Base-by-base conservation (phyloP, 208 protist genomes). In the Trypanosoma melophagium region DNA sequence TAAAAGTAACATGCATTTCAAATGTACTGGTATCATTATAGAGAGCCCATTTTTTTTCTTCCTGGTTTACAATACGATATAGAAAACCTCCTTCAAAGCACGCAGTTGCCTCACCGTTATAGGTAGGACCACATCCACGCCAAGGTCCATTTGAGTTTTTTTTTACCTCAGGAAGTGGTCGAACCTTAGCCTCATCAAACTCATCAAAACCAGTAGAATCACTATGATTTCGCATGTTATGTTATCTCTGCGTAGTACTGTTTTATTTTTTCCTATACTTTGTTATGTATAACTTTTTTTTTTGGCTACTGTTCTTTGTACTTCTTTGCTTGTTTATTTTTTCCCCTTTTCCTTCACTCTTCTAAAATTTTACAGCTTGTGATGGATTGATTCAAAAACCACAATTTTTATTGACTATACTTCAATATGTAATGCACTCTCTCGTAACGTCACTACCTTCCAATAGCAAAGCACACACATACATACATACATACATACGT, bases 21-120 rank as follows among this genome's bases (percentile, higher is more conserved):
- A 79, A 92, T 51, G 81, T 73, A 59, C 77, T 79, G 21, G 89
- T 94, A 71, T 94, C 89, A 51, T 94, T 94, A 74, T 90, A 92
- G 53, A 89, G 85, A 71, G 81, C 83, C 85, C 84, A 92, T 53
- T 71, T 85, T 19, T 77, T 62, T 19, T 80, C 74, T 45, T 83
- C 73, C 12, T 55, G 35, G 42, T 77, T 71, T 7, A 85, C 69
- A 54, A 93, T 74, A 51, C 83, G 78, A 70, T 81, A 93, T 54
- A 90, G 70, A 38, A 70, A 70, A 16, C 84, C 83, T 17, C 79
- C 65, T n/a, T 81, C 54, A 63, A 92, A 92, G 66, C 80, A 87
- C 14, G 74, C 69, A 14, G 77, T 85, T 31, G 71, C 45, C 57
- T 79, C 77, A 21, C 86, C 76, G 14, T 65, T 41, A 64, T 65